Evolutionary conservation across 2,329 filamentous ascomycete genomes (phyloP).

Genomic region (Sporothrix globosa): DNA sequence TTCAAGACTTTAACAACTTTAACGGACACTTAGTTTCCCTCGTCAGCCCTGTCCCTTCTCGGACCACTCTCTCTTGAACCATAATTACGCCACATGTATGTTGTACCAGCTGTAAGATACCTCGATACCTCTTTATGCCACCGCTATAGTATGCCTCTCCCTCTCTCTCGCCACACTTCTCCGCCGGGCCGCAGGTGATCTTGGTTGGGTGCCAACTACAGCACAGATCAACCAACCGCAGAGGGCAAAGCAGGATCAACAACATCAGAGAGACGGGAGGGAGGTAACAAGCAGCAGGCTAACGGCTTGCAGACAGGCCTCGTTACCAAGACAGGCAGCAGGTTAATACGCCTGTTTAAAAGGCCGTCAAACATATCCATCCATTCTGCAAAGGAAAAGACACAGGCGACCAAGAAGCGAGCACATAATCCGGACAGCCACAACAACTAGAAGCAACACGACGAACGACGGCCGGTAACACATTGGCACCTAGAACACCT

Average conservation of each 20-base stretch:
- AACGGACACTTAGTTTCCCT: neutral
- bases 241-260: neutral
- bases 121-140: neutral
- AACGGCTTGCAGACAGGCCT: slow-evolving; percentile 8
- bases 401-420: slow-evolving; percentile 4
- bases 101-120: neutral
- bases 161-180: slow-evolving; percentile 23
- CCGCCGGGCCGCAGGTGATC: slow-evolving; percentile 16
- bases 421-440: slow-evolving; percentile 5
- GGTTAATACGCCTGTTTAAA: neutral
- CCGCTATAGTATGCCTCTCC: slow-evolving; percentile 18
- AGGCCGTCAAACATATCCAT: neutral
- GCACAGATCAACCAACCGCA: neutral
- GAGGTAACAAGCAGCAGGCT: neutral
- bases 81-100: no score
- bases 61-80: neutral
- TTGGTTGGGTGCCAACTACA: slow-evolving; percentile 16
- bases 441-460: neutral
- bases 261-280: neutral
- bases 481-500: neutral
- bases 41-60: slow-evolving; percentile 25
- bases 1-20: no score
- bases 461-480: neutral
- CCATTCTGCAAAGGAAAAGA: neutral
- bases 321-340: neutral